A percentile compares a stretch with the other conserved stretches of the same genome.
Conservation (phyloP, 2,329 filamentous ascomycete genomes). For the Paramyrothecium roridum region DNA sequence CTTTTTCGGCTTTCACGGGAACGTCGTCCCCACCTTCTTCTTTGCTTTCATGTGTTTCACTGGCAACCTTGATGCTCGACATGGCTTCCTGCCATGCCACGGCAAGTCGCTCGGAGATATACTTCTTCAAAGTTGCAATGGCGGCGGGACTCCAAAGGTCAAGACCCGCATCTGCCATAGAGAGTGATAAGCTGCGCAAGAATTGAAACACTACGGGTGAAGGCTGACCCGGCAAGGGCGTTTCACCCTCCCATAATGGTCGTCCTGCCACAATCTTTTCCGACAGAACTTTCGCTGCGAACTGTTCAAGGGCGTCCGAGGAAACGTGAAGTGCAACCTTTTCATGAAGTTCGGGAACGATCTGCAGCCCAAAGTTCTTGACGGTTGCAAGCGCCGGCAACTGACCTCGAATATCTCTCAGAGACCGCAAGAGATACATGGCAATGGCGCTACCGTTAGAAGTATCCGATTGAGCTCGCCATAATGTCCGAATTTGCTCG, state of each 20-base stretch:
- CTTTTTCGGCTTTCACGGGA: slow-evolving; percentile 9
- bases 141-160: slow-evolving; percentile 80
- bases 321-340: slow-evolving; percentile 55
- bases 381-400: slow-evolving; percentile 53
- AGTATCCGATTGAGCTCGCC: slow-evolving; percentile 41
- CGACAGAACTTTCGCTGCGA: slow-evolving; percentile 38
- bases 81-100: slow-evolving; percentile 44
- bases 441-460: slow-evolving; percentile 50
- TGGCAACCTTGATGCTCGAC: slow-evolving; percentile 15
- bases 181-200: slow-evolving; percentile 58
- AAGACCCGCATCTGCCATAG: slow-evolving; percentile 68
- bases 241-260: slow-evolving; percentile 77
- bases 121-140: slow-evolving; percentile 59
- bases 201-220: slow-evolving; percentile 73
- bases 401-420: slow-evolving; percentile 70
- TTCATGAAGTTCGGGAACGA: slow-evolving; percentile 63
- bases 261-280: slow-evolving; percentile 54
- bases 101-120: slow-evolving; percentile 49
- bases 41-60: slow-evolving; percentile 6
- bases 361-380: slow-evolving; percentile 53
- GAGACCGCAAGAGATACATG: slow-evolving; percentile 68
- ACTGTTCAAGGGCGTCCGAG: slow-evolving; percentile 43
- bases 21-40: slow-evolving; percentile 7
- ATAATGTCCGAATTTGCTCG: slow-evolving; percentile 47
- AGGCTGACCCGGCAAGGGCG: slow-evolving; percentile 72